Base-by-base conservation (phyloP, 805 yeast genomes). In the Lipomyces yamanashiensis region DNA sequence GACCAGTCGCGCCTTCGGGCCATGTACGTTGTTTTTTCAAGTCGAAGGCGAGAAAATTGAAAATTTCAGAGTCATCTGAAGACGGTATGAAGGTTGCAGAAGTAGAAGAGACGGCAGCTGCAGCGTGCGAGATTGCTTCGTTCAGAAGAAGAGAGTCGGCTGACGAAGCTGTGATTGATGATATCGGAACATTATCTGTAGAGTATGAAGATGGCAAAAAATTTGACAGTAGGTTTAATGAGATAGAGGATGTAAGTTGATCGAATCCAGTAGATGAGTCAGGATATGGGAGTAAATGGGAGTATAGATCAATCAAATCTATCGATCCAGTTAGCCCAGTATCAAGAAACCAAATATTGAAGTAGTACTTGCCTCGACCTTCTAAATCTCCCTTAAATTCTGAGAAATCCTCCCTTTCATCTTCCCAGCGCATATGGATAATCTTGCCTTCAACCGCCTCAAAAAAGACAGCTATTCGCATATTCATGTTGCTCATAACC, bases 151-250 rank as follows among this genome's bases (percentile, higher is more conserved):
- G 17, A 17, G 58, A 54, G 37, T 59, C 89, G 44, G 83, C 82
- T 9, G 75, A 75, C 1, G 87, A 82, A 0, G 87, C 81, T 12
- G 82, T 73, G 0, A 86, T 80, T 12, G 82, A 77, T 4, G 83
- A 75, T 9, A 78, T 71, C 1, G 72, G 66, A 1, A 33, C 47
- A 28, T 44, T n/a, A 12, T 41, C n/a, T 2, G 34, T 19, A 10
- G 17, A 13, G 21, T 54, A 62, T 17, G 68, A 47, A 15, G 3
- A 7, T 1, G 79, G 80, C 0, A 77, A 59, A 2, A 73, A 67
- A 39, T 41, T 72, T n/a, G 66, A 65, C 0, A 79, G 50, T 13
- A 76, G 74, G 3, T 69, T 71, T n/a, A 67, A 43, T 23, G 76
- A 66, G 44, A 74, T 69, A 44, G 62, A 61, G 7, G 58, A 55